phyloP scores from a whole-genome alignment of 257 asterid genomes.

The Solanum chmielewskii region DNA sequence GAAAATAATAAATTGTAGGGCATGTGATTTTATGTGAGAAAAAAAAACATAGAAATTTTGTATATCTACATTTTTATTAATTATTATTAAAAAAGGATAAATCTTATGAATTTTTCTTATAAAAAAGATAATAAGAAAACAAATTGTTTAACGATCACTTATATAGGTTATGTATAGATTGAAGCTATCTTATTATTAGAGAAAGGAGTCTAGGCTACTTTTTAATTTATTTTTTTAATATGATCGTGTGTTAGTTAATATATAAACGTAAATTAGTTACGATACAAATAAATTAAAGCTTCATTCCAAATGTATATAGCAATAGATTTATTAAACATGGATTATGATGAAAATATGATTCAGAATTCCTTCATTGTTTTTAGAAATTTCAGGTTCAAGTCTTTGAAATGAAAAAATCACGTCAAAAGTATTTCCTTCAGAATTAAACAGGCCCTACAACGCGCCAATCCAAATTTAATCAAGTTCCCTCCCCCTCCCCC shows the following conservation, averaged over 20 bases:
- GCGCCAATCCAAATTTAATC: not conserved
- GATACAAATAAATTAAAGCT: not conserved
- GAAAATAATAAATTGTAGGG: not conserved
- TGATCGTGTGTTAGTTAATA: too few relatives aligned
- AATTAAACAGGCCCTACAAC: not conserved
- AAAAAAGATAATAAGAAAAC: too few relatives aligned
- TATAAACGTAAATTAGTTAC: not conserved
- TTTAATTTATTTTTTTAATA: too few relatives aligned
- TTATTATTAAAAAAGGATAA: not conserved
- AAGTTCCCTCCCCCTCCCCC: rapidly evolving
- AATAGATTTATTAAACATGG: too few relatives aligned
- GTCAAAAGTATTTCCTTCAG: too few relatives aligned
- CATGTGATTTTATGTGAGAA: not conserved
- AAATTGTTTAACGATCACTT: not conserved
- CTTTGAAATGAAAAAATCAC: not conserved
- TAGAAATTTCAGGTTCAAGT: too few relatives aligned
- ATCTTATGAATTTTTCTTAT: not conserved
- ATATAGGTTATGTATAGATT: not conserved
- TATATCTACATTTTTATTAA: not conserved
- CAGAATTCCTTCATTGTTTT: too few relatives aligned
- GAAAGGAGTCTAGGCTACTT: too few relatives aligned
- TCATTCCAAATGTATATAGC: not conserved
- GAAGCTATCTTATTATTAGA: not conserved
- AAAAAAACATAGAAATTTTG: not conserved
- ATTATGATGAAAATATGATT: not conserved